phyloP scores from a whole-genome alignment of 305 asterid species.

The Solanum hybrid region DNA sequence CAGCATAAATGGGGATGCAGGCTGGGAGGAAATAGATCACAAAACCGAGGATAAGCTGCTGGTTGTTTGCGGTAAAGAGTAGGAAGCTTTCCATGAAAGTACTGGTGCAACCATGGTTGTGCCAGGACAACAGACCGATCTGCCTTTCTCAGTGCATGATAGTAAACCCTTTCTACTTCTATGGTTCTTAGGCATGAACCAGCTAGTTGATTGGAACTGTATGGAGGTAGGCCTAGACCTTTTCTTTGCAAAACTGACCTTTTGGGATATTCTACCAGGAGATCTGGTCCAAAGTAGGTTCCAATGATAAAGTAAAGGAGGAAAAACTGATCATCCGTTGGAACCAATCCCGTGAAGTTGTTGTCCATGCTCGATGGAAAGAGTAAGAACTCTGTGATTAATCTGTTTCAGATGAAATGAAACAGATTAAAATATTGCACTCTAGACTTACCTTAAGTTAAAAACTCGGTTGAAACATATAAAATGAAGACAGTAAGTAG shows the following conservation, averaged over 20 bases:
- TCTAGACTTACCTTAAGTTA: background rate
- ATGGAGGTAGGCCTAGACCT: constrained; percentile 28
- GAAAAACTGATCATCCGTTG: constrained; percentile 53
- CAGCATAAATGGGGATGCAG: constrained; percentile 28
- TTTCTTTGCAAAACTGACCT: constrained; percentile 45
- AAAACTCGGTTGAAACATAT: background rate
- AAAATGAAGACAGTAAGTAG: background rate
- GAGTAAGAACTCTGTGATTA: background rate
- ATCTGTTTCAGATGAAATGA: background rate
- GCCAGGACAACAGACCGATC: constrained; percentile 29
- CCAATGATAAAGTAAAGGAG: constrained; percentile 50
- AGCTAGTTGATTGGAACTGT: constrained; percentile 29
- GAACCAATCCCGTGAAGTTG: background rate
- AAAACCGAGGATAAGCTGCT: constrained; percentile 27
- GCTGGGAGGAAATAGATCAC: constrained; percentile 43
- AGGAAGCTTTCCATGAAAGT: constrained; percentile 37
- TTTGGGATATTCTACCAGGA: constrained; percentile 24
- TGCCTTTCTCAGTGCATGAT: constrained; percentile 47
- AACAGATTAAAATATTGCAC: background rate
- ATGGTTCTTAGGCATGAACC: constrained; percentile 30
- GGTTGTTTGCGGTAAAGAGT: constrained; percentile 15
- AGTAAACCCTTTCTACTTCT: constrained; percentile 48
- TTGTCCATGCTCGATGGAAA: constrained; percentile 8
- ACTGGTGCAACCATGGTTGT: constrained; percentile 31
- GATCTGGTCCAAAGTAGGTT: constrained; percentile 54